These are phyloP conservation scores for Microdochium paspali DNA, from an alignment of 2,329 filamentous ascomycete species.

Conservation along the genomic window DNA sequence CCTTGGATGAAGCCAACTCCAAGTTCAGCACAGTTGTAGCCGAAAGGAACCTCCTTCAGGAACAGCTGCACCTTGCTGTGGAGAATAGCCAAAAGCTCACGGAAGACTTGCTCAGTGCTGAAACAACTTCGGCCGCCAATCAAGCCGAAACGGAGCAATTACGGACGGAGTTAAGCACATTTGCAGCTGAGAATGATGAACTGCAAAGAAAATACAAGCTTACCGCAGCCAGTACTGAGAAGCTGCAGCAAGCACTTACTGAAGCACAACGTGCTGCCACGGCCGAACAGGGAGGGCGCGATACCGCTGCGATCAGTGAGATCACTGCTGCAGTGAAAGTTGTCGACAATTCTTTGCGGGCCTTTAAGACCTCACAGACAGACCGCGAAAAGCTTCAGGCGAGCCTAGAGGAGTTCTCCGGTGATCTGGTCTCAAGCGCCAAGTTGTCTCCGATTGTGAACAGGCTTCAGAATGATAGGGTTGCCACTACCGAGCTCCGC, in stretches of 20 bases:
- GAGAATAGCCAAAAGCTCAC: background rate
- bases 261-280: background rate
- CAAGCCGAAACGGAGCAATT: no score
- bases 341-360: background rate
- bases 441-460: background rate
- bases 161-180: background rate
- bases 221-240: conserved; percentile 15
- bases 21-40: background rate
- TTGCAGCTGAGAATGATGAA: background rate
- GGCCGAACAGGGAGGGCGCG: background rate
- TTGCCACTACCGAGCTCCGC: background rate
- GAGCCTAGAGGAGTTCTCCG: background rate
- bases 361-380: background rate
- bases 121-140: no score
- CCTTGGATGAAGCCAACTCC: background rate
- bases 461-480: background rate
- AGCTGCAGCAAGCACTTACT: conserved; percentile 26
- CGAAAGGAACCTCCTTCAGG: background rate
- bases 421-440: background rate
- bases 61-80: background rate
- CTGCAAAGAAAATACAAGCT: background rate
- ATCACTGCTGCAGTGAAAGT: background rate
- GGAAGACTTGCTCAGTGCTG: background rate
- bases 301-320: background rate
- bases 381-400: background rate